Evolutionary conservation across 1,284 basidiomycete species (phyloP).

Genomic region (Tilletia walkeri): DNA sequence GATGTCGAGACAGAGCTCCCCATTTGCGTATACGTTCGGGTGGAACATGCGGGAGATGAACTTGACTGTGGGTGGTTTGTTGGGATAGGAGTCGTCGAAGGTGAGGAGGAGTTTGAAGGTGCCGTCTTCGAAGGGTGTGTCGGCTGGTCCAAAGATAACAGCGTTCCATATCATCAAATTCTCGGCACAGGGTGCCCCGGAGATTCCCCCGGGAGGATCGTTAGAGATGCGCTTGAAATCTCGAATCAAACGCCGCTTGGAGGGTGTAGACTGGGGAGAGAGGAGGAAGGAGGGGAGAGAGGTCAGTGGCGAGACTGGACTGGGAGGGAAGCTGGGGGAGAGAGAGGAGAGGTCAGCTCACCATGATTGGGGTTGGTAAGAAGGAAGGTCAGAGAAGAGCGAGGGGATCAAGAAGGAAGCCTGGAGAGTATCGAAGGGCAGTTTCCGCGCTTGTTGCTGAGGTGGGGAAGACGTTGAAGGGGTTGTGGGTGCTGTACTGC

Average conservation of each 20-base stretch:
- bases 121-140: constrained; percentile 97
- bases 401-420: too few relatives aligned
- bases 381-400: too few relatives aligned
- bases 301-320: background rate
- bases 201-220: constrained; percentile 92
- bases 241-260: constrained; percentile 51
- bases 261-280: constrained; percentile 47
- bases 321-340: too few relatives aligned
- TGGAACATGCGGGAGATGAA: constrained; percentile 98
- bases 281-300: background rate
- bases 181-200: constrained; percentile 91
- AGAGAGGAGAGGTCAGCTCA: too few relatives aligned
- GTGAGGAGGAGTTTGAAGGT: constrained; percentile 94
- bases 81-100: constrained; percentile 96
- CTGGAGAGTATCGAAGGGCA: too few relatives aligned
- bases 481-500: too few relatives aligned
- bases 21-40: constrained; percentile 96
- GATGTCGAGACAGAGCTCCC: constrained; percentile 95
- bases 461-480: too few relatives aligned
- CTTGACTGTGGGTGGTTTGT: constrained; percentile 94
- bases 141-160: constrained; percentile 86
- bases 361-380: too few relatives aligned
- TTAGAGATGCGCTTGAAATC: constrained; percentile 85
- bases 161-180: constrained; percentile 99
- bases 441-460: too few relatives aligned